Percentiles rank a stretch among this genome's conserved stretches.
Conservation (phyloP, 2,329 filamentous ascomycete species). For the Xylaria hypoxylon region DNA sequence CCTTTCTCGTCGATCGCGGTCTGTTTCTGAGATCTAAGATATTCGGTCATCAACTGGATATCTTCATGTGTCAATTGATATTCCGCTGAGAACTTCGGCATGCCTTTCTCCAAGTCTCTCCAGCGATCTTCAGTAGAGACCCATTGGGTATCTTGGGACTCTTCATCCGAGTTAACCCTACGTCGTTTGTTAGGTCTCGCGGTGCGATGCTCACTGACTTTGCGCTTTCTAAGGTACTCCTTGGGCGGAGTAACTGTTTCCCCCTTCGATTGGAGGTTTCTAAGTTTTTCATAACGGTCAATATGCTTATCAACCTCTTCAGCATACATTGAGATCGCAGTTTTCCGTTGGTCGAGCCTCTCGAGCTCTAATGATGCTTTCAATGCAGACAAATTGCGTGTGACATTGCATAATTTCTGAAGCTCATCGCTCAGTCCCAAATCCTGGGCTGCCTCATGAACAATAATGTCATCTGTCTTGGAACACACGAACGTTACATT, state of each 20-base stretch:
- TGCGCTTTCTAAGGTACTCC: constrained; percentile 56
- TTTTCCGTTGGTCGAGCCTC: constrained; percentile 60
- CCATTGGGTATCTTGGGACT: constrained; percentile 14
- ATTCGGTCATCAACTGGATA: constrained; percentile 33
- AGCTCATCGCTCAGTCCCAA: constrained; percentile 52
- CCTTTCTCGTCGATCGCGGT: constrained; percentile 21
- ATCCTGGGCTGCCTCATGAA: constrained; percentile 62
- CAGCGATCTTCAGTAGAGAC: constrained; percentile 33
- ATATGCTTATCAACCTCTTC: constrained; percentile 46
- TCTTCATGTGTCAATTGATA: constrained; percentile 32
- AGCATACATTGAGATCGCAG: constrained; percentile 55
- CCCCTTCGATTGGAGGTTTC: constrained; percentile 38
- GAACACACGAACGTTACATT: constrained; percentile 63
- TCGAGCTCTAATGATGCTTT: constrained; percentile 51
- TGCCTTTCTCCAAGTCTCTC: constrained; percentile 29
- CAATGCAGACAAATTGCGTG: neutral
- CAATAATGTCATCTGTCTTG: constrained; percentile 62
- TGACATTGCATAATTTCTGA: constrained; percentile 11
- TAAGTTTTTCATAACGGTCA: constrained; percentile 33
- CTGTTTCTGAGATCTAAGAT: constrained; percentile 24
- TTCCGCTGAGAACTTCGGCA: constrained; percentile 43
- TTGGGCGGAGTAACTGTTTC: constrained; percentile 25
- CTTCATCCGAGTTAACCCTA: constrained; percentile 25
- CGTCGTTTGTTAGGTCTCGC: constrained; percentile 29
- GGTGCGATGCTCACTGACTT: constrained; percentile 40